phyloP scores from a whole-genome alignment of 805 yeast species.

The Yarrowia phangngaensis region DNA sequence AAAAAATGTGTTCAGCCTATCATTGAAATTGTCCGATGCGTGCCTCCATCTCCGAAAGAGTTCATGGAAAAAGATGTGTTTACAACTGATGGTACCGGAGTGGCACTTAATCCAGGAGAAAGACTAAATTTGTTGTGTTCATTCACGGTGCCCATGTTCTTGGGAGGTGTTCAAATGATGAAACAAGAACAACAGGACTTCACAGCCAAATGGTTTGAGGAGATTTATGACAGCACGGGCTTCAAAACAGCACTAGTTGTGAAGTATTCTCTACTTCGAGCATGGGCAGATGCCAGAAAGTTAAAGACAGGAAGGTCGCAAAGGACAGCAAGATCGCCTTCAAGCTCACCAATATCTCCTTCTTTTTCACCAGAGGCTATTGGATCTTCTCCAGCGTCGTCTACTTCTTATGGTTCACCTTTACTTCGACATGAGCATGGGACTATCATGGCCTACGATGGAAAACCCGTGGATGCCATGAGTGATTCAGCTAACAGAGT shows the following conservation, averaged over 20 bases:
- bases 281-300: constrained; percentile 12
- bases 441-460: constrained; percentile 2
- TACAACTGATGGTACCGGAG: constrained; percentile 8
- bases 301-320: constrained; percentile 6
- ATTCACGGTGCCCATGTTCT: constrained; percentile 9
- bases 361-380: background rate
- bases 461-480: constrained; percentile 5
- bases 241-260: constrained; percentile 15
- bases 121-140: constrained; percentile 13
- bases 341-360: background rate
- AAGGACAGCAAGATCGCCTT: background rate
- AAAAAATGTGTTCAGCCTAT: constrained; percentile 11
- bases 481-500: constrained; percentile 8
- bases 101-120: constrained; percentile 1
- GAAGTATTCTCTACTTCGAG: constrained; percentile 15
- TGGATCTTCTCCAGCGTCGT: constrained; percentile 1
- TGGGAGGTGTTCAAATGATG: constrained; percentile 12
- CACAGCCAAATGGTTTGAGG: constrained; percentile 5
- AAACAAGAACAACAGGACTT: constrained; percentile 6
- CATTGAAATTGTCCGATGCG: constrained; percentile 3
- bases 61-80: constrained; percentile 1
- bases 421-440: constrained; percentile 1
- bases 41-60: constrained; percentile 2
- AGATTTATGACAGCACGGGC: constrained; percentile 8
- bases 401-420: constrained; percentile 8